Evolutionary conservation across 1,139 yeast species (phyloP), one percentile per base, ranked within the genome.

Genomic region (Protomyces pachydermus): DNA sequence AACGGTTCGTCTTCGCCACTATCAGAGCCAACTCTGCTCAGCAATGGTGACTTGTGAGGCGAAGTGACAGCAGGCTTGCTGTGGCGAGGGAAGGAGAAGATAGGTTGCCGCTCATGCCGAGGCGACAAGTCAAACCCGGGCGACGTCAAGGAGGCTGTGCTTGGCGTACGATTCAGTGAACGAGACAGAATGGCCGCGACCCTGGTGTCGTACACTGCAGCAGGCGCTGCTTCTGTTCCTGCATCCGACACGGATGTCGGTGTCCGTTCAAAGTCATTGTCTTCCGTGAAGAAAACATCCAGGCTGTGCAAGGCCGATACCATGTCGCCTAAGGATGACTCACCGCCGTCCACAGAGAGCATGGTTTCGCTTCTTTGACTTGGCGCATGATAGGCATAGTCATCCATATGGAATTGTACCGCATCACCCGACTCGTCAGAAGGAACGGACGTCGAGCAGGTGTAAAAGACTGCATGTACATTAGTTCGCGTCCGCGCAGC

Each of bases 281-380:
- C 95, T 62, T 85, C 87, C 0, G 96, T 88, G 76, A 93, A 93
- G 73, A 93, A 93, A 12, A 93, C 86, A 74, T 93, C 98, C 69
- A 93, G 81, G 71, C 91, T 95, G 72, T 91, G 98, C 67, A 93
- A 79, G n/a, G 95, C 96, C 0, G 97, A 96, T 86, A 96, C 88
- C 87, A 93, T 91, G 71, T 91, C 90, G 73, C 95, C 90, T 71
- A 93, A 80, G 0, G 96, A 86, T 0, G 88, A 90, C 18, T 58
- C 65, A 23, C 65, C 68, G 18, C 68, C 64, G 18, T 70, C 69
- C 46, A 63, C 68, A 35, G 72, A 68, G 8, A 64, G 39, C 68
- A 68, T 69, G 20, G 70, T 66, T 23, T 68, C 69, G 32, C 68
- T 66, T 16, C 71, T 45, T 16, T 66, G 69, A 35, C 58, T 57